Evolutionary conservation across 2,329 filamentous ascomycete genomes (phyloP), one percentile per base, ranked within the genome.

Genomic region (Microcyclosporella mali): DNA sequence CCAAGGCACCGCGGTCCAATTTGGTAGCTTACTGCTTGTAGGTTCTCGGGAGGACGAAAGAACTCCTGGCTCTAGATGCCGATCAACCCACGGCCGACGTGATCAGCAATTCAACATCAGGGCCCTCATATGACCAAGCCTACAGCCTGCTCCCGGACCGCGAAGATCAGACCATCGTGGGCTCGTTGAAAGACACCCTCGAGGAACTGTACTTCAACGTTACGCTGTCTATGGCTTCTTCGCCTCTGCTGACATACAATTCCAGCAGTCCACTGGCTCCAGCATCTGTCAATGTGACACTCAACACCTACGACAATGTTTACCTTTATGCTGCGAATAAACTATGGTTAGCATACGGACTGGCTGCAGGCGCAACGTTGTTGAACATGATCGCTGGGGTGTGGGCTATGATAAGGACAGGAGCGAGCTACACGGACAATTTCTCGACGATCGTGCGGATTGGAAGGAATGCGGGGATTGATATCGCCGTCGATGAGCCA

Each of bases 171-270:
- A 15, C 3, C 3, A 4, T 34, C 32, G 17, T 16, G 14, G 9
- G 17, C 9, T 15, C 36, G 12, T 31, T 48, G 28, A 40, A 41
- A 16, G 27, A 30, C 1, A 39, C 40, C 7, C 4, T 46, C 6
- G 37, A 46, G 35, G 43, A 46, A 17, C 37, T 55, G 7, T 52
- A 45, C 36, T 45, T 49, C 15, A 55, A 55, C 21, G 43, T 55
- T 25, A 55, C 46, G 2, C 6, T 53, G 1, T 45, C 46, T 1
- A 44, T 34, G 32, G 32, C 21, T 25, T 29, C n/a, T 18, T 35
- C 15, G 14, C 4, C 34, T n/a, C n/a, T n/a, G n/a, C n/a, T n/a
- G n/a, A n/a, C n/a, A n/a, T n/a, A n/a, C n/a, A 25, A 9, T 25
- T 25, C 21, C 21, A 25, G 9, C 4, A 9, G 6, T 25, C 21